Base-by-base conservation (phyloP, 2,329 filamentous ascomycete genomes). In the Neopestalotiopsis sp. region DNA sequence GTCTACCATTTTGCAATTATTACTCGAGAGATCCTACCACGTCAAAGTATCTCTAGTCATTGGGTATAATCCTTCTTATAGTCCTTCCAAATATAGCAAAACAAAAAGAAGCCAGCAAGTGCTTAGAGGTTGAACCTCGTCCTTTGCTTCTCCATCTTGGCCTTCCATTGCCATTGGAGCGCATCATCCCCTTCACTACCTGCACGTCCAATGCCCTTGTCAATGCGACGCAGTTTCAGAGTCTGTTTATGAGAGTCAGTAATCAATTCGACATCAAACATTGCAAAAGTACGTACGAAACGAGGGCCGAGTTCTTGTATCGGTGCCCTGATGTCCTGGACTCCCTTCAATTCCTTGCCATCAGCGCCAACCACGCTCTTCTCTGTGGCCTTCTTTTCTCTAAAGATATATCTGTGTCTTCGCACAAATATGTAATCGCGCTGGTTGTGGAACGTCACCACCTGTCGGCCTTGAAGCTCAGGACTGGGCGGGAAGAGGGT, bases 91-190 rank as follows among this genome's bases (percentile, higher is more conserved):
- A 38, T 7, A 38, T 38, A 62, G 10, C 7, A 17, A n/a, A 9
- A 20, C 12, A 17, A 9, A 62, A 62, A 34, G 4, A 12, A 53
- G 45, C 45, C 30, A 34, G n/a, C 4, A 24, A 12, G 24, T 9
- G n/a, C 13, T 24, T 87, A 98, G 78, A 99, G 85, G 81, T 97
- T 96, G 84, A 98, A 99, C 79, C 94, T 91, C 74, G 95, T 98
- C 76, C 96, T 88, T 77, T 93, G 87, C 85, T 98, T 98, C 84
- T 99, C 96, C 91, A 96, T 97, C 78, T 91, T 90, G 12, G 93
- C 92, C 83, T 97, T 97, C 96, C 96, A 99, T 79, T 98, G 90
- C 95, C 96, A 98, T 78, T 97, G 93, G 74, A 94, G 89, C 49
- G 94, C 94, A 80, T 91, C 84, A 80, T 90, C 85, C 85, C 93